Evolutionary conservation across 495 filamentous ascomycete species (phyloP), one percentile per base, ranked within the genome.

Genomic region (Penicillium antarcticum): DNA sequence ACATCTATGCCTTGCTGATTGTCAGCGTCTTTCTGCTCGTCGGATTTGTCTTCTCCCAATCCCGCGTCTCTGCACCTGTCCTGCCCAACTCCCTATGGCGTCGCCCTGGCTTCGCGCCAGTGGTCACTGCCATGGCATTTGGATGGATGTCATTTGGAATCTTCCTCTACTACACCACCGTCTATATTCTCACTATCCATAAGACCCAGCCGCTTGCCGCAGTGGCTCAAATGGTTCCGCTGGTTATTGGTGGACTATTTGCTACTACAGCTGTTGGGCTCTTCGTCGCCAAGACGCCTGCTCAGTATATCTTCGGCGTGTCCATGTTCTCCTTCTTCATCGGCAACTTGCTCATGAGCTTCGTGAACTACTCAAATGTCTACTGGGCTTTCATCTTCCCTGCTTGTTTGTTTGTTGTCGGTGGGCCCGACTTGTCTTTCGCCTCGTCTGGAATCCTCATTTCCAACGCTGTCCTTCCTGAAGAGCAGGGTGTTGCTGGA

Each of bases 361-460:
- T 55, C 44, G 42, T 61, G 51, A 9, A 45, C 53, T 16, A 56
- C 51, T 29, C 64, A 56, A 17, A 66, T 8, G 60, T 17, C 18
- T 72, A 71, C 55, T 71, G 68, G 69, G 52, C 54, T 9, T 49
- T 66, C 21, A 62, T 62, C 0, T 79, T 79, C 45, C 56, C 77
- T 6, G 64, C 69, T 8, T 61, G 52, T 11, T 9, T 79, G 0
- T 51, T 80, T 5, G 73, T 69, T 18, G 67, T 73, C 1, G 72
- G 54, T n/a, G 54, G 54, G 14, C 77, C 78, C 62, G 74, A 80
- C 35, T 70, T 80, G 63, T 73, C 67, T 11, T 80, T 79, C 19
- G 74, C 76, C 0, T 72, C 77, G 0, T 70, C 67, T 1, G 70
- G 65, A 1, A 62, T 77, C 14, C 69, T 79, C n/a, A 50, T 76